A percentile compares a stretch with the other conserved stretches of the same genome.
phyloP scores from a whole-genome alignment of 2,329 filamentous ascomycete genomes.

The Talaromyces sp. region DNA sequence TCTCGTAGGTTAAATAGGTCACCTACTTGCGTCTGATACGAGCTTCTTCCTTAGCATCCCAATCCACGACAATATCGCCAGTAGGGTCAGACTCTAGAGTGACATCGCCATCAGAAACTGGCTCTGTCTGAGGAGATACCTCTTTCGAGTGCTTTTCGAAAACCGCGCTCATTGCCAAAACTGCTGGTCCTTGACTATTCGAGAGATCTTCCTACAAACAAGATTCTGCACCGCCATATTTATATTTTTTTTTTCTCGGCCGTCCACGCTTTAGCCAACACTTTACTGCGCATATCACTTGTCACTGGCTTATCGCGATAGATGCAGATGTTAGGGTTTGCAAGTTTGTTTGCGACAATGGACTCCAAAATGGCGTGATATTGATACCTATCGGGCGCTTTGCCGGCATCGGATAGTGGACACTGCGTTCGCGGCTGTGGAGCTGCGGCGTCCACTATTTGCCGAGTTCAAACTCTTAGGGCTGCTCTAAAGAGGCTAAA shows the following conservation, averaged over 20 bases:
- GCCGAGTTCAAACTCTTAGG: background rate
- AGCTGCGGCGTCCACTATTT: background rate
- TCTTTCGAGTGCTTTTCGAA: background rate
- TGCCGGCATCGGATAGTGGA: background rate
- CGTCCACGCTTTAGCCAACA: background rate
- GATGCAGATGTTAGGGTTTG: background rate
- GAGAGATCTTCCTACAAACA: too few species aligned
- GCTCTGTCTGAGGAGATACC: conserved; percentile 2
- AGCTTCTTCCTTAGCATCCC: conserved; percentile 27
- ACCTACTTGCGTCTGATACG: conserved; percentile 27
- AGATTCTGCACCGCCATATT: background rate
- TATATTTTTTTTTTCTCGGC: background rate
- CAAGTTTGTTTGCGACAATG: background rate
- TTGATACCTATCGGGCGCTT: conserved; percentile 2
- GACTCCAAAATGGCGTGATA: background rate
- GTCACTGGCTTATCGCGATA: background rate
- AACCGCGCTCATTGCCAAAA: background rate
- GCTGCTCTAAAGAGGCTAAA: background rate
- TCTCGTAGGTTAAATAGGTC: background rate
- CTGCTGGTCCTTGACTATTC: too few species aligned
- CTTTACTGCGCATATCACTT: background rate
- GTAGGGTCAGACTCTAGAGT: conserved; percentile 19
- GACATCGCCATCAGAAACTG: conserved; percentile 15
- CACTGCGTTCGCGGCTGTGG: background rate
- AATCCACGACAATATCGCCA: conserved; percentile 26